These are phyloP conservation scores for Cymbopogon citratus DNA, from an alignment of 176 grass and related monocot genomes.

Conservation along the genomic window DNA sequence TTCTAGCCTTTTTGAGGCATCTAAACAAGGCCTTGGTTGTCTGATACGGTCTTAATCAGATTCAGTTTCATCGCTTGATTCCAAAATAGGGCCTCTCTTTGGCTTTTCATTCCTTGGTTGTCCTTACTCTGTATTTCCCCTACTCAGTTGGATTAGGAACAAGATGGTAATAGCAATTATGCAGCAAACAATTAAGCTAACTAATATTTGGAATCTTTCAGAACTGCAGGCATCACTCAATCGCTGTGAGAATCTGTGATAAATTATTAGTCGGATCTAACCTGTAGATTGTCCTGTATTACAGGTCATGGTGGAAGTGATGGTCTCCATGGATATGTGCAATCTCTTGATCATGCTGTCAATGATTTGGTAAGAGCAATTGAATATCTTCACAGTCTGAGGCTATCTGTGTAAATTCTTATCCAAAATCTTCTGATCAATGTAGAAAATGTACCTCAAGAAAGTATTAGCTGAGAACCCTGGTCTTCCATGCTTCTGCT, in stretches of 20 bases:
- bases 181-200: not conserved
- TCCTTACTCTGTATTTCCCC: not conserved
- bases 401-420: not conserved
- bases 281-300: conserved; percentile 3
- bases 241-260: not conserved
- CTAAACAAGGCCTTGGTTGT: no score
- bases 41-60: not conserved
- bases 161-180: not conserved
- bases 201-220: not conserved
- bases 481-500: conserved; percentile 72
- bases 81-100: not conserved
- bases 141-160: not conserved
- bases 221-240: not conserved
- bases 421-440: not conserved
- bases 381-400: not conserved
- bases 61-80: not conserved
- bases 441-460: conserved; percentile 81
- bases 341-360: conserved; percentile 79
- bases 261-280: not conserved
- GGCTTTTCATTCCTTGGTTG: not conserved
- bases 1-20: no score
- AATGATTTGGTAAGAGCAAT: conserved; percentile 57
- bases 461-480: conserved; percentile 62
- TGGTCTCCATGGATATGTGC: conserved; percentile 87
- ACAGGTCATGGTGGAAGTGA: conserved; percentile 90